Evolutionary conservation across 2,329 filamentous ascomycete species (phyloP).

Genomic region (Cladophialophora carrionii): DNA sequence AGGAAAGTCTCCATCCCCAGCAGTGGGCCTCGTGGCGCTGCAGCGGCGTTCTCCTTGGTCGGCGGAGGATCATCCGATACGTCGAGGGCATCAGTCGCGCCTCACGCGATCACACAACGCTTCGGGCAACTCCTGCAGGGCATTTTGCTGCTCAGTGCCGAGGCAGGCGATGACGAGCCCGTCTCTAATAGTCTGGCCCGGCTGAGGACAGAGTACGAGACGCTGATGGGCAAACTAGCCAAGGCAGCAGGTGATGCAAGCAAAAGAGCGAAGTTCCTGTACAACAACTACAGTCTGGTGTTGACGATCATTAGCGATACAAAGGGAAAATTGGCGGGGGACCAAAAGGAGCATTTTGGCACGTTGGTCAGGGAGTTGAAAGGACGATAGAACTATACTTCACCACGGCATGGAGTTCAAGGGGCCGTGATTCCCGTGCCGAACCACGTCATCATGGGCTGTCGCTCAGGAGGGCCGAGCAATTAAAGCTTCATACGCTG

Average conservation of each 20-base stretch:
- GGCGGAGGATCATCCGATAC: conserved; percentile 55
- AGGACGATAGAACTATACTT: conserved; percentile 15
- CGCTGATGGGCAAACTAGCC: conserved; percentile 76
- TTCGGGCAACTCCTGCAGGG: conserved; percentile 91
- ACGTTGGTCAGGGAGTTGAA: conserved; percentile 48
- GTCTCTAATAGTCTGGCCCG: conserved; percentile 78
- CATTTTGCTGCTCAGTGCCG: conserved; percentile 79
- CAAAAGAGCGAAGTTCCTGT: conserved; percentile 84
- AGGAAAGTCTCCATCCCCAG: conserved; percentile 56
- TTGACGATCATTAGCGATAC: conserved; percentile 79
- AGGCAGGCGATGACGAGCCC: conserved; percentile 92
- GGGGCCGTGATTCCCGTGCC: not conserved
- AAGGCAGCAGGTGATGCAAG: conserved; percentile 73
- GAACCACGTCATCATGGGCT: not conserved
- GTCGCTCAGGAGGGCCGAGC: not conserved
- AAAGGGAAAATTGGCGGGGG: conserved; percentile 58
- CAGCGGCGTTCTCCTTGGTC: conserved; percentile 57
- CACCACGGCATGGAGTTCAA: not conserved
- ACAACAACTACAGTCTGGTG: conserved; percentile 95
- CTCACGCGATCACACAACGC: conserved; percentile 89
- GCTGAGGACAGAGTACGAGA: conserved; percentile 78
- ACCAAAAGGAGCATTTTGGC: conserved; percentile 77
- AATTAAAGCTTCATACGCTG: not conserved
- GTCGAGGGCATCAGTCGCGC: conserved; percentile 72
- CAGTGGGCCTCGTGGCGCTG: conserved; percentile 51